Percentiles rank a stretch among this genome's conserved stretches.
These are phyloP conservation scores for Fusarium musae DNA, from an alignment of 2,329 filamentous ascomycete genomes.

Conservation along the genomic window DNA sequence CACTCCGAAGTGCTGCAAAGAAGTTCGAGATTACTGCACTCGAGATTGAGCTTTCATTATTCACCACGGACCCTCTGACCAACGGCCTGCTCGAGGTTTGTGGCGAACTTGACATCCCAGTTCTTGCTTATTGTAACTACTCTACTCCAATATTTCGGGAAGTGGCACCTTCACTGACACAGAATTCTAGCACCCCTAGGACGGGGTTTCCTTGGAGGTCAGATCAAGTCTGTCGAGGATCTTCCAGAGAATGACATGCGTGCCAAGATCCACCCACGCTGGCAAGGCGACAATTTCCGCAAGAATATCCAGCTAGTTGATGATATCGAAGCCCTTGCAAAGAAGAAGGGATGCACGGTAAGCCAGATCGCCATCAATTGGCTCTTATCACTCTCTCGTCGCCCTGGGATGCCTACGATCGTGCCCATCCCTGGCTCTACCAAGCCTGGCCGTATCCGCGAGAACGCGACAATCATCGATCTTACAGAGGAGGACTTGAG, in stretches of 20 bases:
- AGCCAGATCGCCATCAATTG: slow-evolving; percentile 76
- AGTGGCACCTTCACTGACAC: slow-evolving; percentile 10
- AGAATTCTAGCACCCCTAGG: slow-evolving; percentile 55
- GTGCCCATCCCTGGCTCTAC: slow-evolving; percentile 76
- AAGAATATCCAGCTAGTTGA: slow-evolving; percentile 71
- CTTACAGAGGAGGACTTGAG: slow-evolving; percentile 62
- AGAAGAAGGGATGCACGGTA: slow-evolving; percentile 67
- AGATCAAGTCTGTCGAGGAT: slow-evolving; percentile 64
- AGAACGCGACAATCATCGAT: slow-evolving; percentile 66
- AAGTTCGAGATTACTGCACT: slow-evolving; percentile 56
- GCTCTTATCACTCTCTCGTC: slow-evolving; percentile 62
- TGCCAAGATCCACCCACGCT: slow-evolving; percentile 61
- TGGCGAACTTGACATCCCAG: slow-evolving; percentile 70
- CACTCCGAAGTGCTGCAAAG: slow-evolving; percentile 57
- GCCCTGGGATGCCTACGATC: slow-evolving; percentile 65
- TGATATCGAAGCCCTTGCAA: slow-evolving; percentile 66
- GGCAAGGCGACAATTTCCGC: slow-evolving; percentile 69
- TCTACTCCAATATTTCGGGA: not conserved
- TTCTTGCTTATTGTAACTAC: slow-evolving; percentile 70
- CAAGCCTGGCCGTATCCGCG: slow-evolving; percentile 64
- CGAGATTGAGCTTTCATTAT: slow-evolving; percentile 63
- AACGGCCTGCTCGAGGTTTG: slow-evolving; percentile 63
- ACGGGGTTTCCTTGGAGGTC: slow-evolving; percentile 62
- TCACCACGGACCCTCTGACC: slow-evolving; percentile 54
- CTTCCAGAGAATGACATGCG: slow-evolving; percentile 63